Evolutionary conservation across 257 asterid genomes (phyloP).

Genomic region (Scutellaria minor): DNA sequence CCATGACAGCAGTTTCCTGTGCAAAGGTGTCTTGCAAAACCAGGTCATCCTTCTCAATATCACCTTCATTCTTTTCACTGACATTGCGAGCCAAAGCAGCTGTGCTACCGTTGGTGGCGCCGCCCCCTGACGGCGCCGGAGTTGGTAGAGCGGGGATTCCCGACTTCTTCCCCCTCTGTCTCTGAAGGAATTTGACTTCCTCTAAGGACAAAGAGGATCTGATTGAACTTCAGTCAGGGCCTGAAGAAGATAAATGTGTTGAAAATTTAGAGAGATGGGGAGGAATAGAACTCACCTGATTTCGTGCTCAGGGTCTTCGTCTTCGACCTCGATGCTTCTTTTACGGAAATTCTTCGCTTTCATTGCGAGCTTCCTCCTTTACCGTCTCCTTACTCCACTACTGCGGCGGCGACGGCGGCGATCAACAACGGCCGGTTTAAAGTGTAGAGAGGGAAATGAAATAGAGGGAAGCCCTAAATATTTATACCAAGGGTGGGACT

Average conservation of each 20-base stretch:
- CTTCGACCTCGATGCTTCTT: conserved; percentile 55
- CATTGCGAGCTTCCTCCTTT: conserved; percentile 46
- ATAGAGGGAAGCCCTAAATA: too few species aligned
- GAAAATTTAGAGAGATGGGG: conserved; percentile 1
- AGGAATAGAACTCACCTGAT: conserved; percentile 34
- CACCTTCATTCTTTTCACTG: conserved; percentile 66
- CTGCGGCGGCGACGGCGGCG: too few species aligned
- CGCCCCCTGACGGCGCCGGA: conserved; percentile 38
- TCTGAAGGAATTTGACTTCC: conserved; percentile 96
- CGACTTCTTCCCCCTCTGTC: conserved; percentile 80
- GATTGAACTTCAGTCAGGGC: conserved; percentile 16
- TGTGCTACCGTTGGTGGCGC: conserved; percentile 32
- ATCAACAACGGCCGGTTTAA: too few species aligned
- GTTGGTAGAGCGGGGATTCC: conserved; percentile 78
- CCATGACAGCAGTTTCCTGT: conserved; percentile 98
- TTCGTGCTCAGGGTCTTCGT: conserved; percentile 50
- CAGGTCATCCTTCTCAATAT: conserved; percentile 88
- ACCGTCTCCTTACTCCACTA: too few species aligned
- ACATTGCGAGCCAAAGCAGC: conserved; percentile 51
- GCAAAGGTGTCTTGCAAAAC: conserved; percentile 99
- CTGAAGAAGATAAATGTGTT: background rate
- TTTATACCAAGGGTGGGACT: too few species aligned
- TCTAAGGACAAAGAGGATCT: conserved; percentile 73
- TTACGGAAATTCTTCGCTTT: conserved; percentile 81
- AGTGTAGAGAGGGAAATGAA: too few species aligned